Base-by-base conservation (phyloP, 1,284 basidiomycete genomes). In the Inonotus obliquus region DNA sequence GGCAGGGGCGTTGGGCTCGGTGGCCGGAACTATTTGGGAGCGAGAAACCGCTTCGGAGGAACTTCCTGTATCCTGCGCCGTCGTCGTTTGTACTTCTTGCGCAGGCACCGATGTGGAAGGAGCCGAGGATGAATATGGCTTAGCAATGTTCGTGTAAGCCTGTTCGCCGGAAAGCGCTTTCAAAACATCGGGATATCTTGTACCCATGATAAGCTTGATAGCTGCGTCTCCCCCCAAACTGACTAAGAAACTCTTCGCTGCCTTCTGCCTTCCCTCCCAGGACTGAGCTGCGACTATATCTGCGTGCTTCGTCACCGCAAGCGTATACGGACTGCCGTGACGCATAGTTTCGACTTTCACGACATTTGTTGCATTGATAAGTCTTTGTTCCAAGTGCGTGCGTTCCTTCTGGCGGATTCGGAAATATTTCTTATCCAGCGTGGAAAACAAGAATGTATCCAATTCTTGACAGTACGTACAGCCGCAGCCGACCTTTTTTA, bases 241-340 rank as follows among this genome's bases (percentile, higher is more conserved):
- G 11, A 38, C n/a, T 29, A 60, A 45, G 37, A 60, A 60, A 1
- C n/a, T 41, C 38, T 45, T 53, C 10, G 58, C 49, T 14, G 38
- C 49, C n/a, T 54, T 60, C 53, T 61, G 59, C n/a, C 54, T 45
- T 19, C 35, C 53, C n/a, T 45, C 25, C 59, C 59, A 60, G 23
- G 38, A 17, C 23, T 19, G 27, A 19, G 32, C 25, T 25, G 52
- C 53, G 44, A 61, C 59, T 17, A 61, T 14, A 29, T 51, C 53
- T 5, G 35, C 38, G n/a, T 38, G 52, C 49, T 62, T 62, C 11
- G 45, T 62, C 7, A 62, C 53, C 21, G 53, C 10, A 27, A 62
- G 38, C n/a, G 48, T 38, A 37, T 57, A 47, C 10, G 60, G 54
- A n/a, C 39, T 48, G 4, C 60, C 55, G 27, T 0, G 44, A 6